These are phyloP conservation scores for Articulospora tetracladia DNA, from an alignment of 495 filamentous ascomycete genomes.

Conservation along the genomic window DNA sequence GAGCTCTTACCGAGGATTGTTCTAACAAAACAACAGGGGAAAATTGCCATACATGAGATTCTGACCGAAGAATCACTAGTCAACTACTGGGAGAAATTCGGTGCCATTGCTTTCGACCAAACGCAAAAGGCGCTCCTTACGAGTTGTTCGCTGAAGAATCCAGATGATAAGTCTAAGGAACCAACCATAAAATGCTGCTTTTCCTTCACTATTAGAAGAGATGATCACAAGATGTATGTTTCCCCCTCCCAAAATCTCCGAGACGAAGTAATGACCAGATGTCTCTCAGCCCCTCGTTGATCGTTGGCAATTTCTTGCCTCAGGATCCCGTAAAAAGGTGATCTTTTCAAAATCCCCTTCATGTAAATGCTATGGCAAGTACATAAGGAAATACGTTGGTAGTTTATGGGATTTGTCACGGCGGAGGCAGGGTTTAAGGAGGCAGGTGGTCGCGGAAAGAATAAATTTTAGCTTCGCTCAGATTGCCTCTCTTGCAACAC, in stretches of 20 bases:
- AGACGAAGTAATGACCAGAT: not conserved
- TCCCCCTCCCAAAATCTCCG: not conserved
- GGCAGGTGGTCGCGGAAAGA: too few relatives aligned
- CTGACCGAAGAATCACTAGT: slow-evolving; percentile 91
- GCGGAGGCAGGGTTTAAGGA: not conserved
- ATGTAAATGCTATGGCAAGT: slow-evolving; percentile 10
- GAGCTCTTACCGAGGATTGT: not conserved
- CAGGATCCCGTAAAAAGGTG: slow-evolving; percentile 36
- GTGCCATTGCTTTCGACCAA: slow-evolving; percentile 94
- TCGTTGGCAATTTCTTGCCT: slow-evolving; percentile 95
- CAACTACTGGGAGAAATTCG: slow-evolving; percentile 98
- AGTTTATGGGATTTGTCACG: not conserved
- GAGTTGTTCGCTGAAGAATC: slow-evolving; percentile 86
- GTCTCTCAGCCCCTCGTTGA: slow-evolving; percentile 74
- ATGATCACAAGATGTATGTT: slow-evolving; percentile 94
- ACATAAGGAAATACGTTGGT: not conserved
- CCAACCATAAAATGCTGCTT: slow-evolving; percentile 91
- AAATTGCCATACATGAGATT: slow-evolving; percentile 92
- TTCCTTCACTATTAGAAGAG: slow-evolving; percentile 91
- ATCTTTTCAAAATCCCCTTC: not conserved
- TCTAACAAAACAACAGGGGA: slow-evolving; percentile 59
- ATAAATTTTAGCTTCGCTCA: not conserved
- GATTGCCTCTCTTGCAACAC: not conserved
- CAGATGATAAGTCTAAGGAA: slow-evolving; percentile 63
- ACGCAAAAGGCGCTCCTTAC: slow-evolving; percentile 97